Percentiles rank a stretch among this genome's conserved stretches.
Evolutionary conservation across 495 filamentous ascomycete genomes (phyloP).

Genomic region (Hamigera avellanea): DNA sequence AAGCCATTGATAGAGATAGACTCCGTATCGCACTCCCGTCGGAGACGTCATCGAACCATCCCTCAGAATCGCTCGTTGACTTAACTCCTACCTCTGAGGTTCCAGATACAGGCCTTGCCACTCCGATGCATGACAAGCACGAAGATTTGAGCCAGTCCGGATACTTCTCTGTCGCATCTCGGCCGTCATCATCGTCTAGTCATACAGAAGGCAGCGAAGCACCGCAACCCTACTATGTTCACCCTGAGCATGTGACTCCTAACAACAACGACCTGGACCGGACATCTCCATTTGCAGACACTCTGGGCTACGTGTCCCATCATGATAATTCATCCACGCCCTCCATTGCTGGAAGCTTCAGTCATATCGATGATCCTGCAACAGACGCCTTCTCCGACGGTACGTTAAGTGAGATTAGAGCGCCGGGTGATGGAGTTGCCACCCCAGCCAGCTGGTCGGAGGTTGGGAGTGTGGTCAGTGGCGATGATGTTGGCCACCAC

Average conservation of each 20-base stretch:
- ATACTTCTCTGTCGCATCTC: slow-evolving; percentile 7
- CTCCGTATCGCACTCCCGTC: slow-evolving; percentile 23
- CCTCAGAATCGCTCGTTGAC: slow-evolving; percentile 29
- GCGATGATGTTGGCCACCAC: slow-evolving; percentile 27
- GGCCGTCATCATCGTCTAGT: slow-evolving; percentile 14
- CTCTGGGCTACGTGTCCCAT: slow-evolving; percentile 13
- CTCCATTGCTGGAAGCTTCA: slow-evolving; percentile 25
- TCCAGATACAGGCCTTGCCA: slow-evolving; percentile 9
- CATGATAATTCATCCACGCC: slow-evolving; percentile 22
- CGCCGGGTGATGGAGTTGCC: slow-evolving; percentile 33
- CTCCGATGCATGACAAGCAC: slow-evolving; percentile 4
- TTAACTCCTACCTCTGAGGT: slow-evolving; percentile 38
- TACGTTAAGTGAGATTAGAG: slow-evolving; percentile 54
- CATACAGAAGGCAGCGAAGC: slow-evolving; percentile 21
- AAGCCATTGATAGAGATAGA: slow-evolving; percentile 5
- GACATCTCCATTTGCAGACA: slow-evolving; percentile 15
- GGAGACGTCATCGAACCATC: slow-evolving; percentile 21
- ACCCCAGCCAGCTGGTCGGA: slow-evolving; percentile 73
- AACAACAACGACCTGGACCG: slow-evolving; percentile 19
- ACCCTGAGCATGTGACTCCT: slow-evolving; percentile 18
- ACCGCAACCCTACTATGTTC: slow-evolving; percentile 21
- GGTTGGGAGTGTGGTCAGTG: slow-evolving; percentile 61
- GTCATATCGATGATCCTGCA: slow-evolving; percentile 18
- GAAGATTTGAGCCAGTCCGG: slow-evolving; percentile 5
- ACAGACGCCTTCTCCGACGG: slow-evolving; percentile 34